These are phyloP conservation scores for Myxozyma lipomycoides DNA, from an alignment of 805 yeast genomes.

Conservation along the genomic window DNA sequence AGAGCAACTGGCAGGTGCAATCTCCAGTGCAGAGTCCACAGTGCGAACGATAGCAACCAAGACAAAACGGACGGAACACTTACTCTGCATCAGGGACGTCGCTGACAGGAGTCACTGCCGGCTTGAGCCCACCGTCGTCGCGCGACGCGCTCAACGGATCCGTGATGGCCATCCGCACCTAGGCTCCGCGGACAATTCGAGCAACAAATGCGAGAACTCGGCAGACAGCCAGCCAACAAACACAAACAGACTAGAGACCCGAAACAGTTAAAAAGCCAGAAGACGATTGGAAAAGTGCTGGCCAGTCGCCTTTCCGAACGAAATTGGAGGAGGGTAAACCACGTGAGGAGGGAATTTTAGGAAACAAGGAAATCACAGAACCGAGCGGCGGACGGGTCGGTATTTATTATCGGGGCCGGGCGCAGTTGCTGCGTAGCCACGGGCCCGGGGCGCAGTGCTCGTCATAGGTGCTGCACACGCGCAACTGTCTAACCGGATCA, in stretches of 20 bases:
- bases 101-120: neutral
- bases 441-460: neutral
- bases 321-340: neutral
- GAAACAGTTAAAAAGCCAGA: no score
- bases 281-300: no score
- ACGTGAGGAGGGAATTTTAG: neutral
- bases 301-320: no score
- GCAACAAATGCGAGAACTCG: no score
- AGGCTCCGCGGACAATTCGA: neutral
- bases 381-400: conserved; percentile 2
- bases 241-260: no score
- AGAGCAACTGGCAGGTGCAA: no score
- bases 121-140: neutral
- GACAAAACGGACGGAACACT: no score
- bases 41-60: no score
- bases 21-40: no score
- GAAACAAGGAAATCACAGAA: neutral
- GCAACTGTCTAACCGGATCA: neutral
- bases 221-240: no score
- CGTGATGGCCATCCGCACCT: conserved; percentile 11
- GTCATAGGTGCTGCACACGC: neutral
- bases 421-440: neutral
- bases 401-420: neutral
- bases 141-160: conserved; percentile 14
- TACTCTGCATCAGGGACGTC: conserved; percentile 9